These are phyloP conservation scores for Hamigera avellanea DNA, from an alignment of 495 filamentous ascomycete species.

Conservation along the genomic window DNA sequence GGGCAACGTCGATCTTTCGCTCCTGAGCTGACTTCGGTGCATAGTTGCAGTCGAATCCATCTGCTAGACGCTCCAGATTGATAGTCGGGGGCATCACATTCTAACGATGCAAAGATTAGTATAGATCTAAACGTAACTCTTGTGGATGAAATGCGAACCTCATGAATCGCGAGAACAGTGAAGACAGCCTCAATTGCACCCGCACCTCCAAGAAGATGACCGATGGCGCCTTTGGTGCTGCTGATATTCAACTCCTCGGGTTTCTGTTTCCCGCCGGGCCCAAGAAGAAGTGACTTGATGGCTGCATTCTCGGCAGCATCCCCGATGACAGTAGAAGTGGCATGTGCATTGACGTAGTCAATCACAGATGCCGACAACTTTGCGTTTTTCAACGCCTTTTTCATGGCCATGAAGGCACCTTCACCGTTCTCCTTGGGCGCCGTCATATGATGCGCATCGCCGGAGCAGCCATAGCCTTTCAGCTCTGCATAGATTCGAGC, in stretches of 20 bases:
- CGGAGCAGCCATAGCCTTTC: slow-evolving; percentile 74
- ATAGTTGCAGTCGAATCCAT: slow-evolving; percentile 80
- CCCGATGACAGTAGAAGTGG: slow-evolving; percentile 74
- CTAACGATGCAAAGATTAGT: slow-evolving; percentile 33
- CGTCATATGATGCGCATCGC: slow-evolving; percentile 88
- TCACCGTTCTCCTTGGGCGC: slow-evolving; percentile 70
- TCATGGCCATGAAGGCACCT: slow-evolving; percentile 79
- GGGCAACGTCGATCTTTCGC: slow-evolving; percentile 55
- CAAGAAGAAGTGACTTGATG: slow-evolving; percentile 67
- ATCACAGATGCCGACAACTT: slow-evolving; percentile 53
- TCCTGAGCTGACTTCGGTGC: slow-evolving; percentile 60
- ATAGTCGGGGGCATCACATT: slow-evolving; percentile 76
- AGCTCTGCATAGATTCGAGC: slow-evolving; percentile 84
- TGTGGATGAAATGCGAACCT: slow-evolving; percentile 42
- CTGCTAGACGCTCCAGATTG: slow-evolving; percentile 58
- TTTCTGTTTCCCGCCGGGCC: slow-evolving; percentile 49
- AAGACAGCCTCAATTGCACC: slow-evolving; percentile 85
- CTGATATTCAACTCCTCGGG: slow-evolving; percentile 67
- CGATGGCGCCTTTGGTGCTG: slow-evolving; percentile 87
- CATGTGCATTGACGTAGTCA: slow-evolving; percentile 94
- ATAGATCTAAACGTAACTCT: not conserved
- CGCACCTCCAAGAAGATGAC: slow-evolving; percentile 84
- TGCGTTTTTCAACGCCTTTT: slow-evolving; percentile 65
- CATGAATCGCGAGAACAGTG: slow-evolving; percentile 60
- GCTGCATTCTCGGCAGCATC: slow-evolving; percentile 82